Base-by-base conservation (phyloP, 805 yeast genomes). In the Saccharomycopsis fodiens region DNA sequence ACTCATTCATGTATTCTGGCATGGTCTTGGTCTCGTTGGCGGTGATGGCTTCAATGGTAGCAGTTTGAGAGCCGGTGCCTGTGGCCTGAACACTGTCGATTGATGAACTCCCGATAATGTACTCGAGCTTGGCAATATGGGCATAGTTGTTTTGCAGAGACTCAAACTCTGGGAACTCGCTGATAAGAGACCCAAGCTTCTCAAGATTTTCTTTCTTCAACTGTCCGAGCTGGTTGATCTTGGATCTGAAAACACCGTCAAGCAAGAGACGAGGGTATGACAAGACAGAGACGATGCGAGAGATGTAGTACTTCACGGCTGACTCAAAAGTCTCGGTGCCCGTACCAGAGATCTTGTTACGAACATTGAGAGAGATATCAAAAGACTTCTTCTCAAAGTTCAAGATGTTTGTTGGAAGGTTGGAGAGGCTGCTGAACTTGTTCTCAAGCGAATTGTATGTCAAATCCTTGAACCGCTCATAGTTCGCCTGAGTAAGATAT, bases 141-240 rank as follows among this genome's bases (percentile, higher is more conserved):
- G 29, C 5, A 22, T 23, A 40, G 20, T 8, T 27, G 15, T 16
- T 15, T 27, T 20, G 21, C 21, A 35, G 15, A 15, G 12, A 16
- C n/a, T 54, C 46, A 22, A 58, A 43, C 10, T 50, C 44, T 16
- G 73, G 71, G 10, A 65, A 27, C 13, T 61, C 62, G 5, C 52
- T 51, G 1, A 70, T 48, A 19, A 70, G 42, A 13, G 55, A 54
- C 0, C 76, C 76, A 13, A 71, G 47, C 27, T 55, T 59, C 36
- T 54, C 52, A 1, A 71, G 65, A 46, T 67, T 67, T 4, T 48
- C 41, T 2, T 50, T 48, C 43, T 62, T 62, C 15, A 64, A 46
- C 1, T 49, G 23, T 0, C 35, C 19, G 35, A 64, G 35, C 13
- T 51, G 25, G 2, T 42, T 51, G 42, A 63, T 57, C 45, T 62